Evolutionary conservation across 148 eudicot genomes (phyloP), one percentile per base, ranked within the genome.

Genomic region (Rhododendron mucronatum): DNA sequence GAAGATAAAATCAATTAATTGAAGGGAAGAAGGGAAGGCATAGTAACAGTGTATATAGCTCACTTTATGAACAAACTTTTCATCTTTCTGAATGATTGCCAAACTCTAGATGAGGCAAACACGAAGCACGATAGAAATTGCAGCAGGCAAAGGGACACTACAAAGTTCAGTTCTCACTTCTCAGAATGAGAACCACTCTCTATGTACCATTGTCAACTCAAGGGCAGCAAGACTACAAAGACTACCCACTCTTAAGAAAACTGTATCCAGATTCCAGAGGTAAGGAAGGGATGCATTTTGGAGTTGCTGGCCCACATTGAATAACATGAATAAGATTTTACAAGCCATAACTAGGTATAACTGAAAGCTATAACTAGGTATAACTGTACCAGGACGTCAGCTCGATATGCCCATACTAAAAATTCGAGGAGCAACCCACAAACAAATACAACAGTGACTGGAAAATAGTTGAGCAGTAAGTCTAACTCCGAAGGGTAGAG

Each of bases 1-100:
- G 51, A 83, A 86, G 55, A 28, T 79, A 18, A 82, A 41, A 77
- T 23, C 79, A 80, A 76, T 51, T 77, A 41, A n/a, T 20, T 78
- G 3, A 77, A 80, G 67, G 69, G 13, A 26, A 81, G 16, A 63
- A 23, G 28, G n/a, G 5, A 47, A 81, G 76, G 51, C 57, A n/a
- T 73, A 55, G 30, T 30, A 81, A 30, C 77, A 23, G 81, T 78
- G 81, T 26, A 45, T 45, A 78, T 41, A 23, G 15, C 30, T 41
- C 81, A 39, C 35, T n/a, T 55, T 21, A 47, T 50, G 20, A 14
- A 80, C 37, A 28, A 50, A 30, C 30, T 30, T 30, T 30, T 30
- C 30, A 30, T 30, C 30, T 30, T 30, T 30, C 30, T 30, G 53
- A 33, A 48, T 5, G 37, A 48, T 48, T 47, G 59, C 37, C 10